A percentile compares a stretch with the other conserved stretches of the same genome.
Conservation (phyloP, 257 asterid species). For the Cynanchum wilfordii region DNA sequence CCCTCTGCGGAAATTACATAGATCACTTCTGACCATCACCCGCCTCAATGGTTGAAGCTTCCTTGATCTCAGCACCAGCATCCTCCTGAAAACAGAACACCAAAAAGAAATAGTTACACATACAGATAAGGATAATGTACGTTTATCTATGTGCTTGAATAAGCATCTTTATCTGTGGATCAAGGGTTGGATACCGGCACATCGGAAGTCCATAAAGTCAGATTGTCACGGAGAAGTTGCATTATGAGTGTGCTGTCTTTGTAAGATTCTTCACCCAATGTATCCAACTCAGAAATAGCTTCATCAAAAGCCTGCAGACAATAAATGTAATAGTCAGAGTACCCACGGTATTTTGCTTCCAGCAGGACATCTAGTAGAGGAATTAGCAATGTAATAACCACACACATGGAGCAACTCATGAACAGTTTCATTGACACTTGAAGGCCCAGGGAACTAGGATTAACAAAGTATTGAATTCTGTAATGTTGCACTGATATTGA, state of each 20-base stretch:
- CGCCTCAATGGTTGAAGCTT: slow-evolving; percentile 14
- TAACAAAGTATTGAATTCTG: not conserved
- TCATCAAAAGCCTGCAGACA: slow-evolving; percentile 30
- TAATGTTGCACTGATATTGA: too few relatives aligned
- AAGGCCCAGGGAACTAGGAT: not conserved
- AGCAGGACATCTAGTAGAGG: too few relatives aligned
- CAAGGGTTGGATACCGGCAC: slow-evolving; percentile 11
- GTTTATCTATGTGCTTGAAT: not conserved
- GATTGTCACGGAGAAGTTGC: slow-evolving; percentile 35
- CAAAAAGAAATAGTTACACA: not conserved
- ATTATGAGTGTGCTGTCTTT: slow-evolving; percentile 32
- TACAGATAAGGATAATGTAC: not conserved
- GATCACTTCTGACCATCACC: slow-evolving; percentile 13
- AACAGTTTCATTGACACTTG: not conserved
- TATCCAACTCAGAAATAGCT: slow-evolving; percentile 33
- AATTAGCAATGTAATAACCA: not conserved
- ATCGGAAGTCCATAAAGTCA: slow-evolving; percentile 35
- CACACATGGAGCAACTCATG: not conserved
- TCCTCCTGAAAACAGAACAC: slow-evolving; percentile 21
- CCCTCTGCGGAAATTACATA: not conserved
- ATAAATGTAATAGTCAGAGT: not conserved
- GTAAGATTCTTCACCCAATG: slow-evolving; percentile 33
- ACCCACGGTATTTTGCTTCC: not conserved
- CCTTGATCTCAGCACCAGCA: slow-evolving; percentile 27
- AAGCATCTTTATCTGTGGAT: not conserved